Base-by-base conservation (phyloP, 2,329 filamentous ascomycete species). In the Colletotrichum noveboracense region DNA sequence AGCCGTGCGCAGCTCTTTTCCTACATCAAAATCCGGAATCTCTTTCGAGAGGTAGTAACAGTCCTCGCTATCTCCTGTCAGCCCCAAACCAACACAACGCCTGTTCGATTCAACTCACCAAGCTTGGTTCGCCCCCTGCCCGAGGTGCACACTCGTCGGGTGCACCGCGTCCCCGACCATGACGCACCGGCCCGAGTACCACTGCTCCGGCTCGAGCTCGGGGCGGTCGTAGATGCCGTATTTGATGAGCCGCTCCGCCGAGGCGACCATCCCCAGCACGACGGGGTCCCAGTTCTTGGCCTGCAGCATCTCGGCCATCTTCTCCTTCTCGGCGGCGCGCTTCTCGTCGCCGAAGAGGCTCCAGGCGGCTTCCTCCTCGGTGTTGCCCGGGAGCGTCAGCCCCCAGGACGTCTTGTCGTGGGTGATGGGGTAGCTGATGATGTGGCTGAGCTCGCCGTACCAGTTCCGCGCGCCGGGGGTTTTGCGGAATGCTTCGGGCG, bases 181-280 rank as follows among this genome's bases (percentile, higher is more conserved):
- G 26, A 79, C 78, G 38, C 77, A 78, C 7, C 79, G 78, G n/a
- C 67, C 71, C 14, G 76, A 77, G 56, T 75, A 78, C 80, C 80
- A 81, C 55, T 79, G 70, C n/a, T 75, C 66, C 5, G 78, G 67
- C 12, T 69, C 60, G 30, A 81, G 65, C 67, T 79, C 79, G 6
- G 68, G 64, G 7, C 80, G 77, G 64, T 81, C 85, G 64, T 78
- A 81, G 18, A 81, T 67, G 38, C 80, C 79, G 38, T 78, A 81
- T 36, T 79, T 80, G 73, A 80, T 79, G 24, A 81, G 74, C 13
- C 79, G 73, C 70, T 80, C 78, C 8, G 79, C 74, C 4, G 76
- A 70, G 48, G 32, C 61, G 14, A 81, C 74, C 75, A 80, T 62
- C 10, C 77, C 71, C 3, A 76, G 43, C 16, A 80, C 71, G 13